Evolutionary conservation across 2,329 filamentous ascomycete genomes (phyloP), one percentile per base, ranked within the genome.

Genomic region (Pseudogymnoascus sp.): DNA sequence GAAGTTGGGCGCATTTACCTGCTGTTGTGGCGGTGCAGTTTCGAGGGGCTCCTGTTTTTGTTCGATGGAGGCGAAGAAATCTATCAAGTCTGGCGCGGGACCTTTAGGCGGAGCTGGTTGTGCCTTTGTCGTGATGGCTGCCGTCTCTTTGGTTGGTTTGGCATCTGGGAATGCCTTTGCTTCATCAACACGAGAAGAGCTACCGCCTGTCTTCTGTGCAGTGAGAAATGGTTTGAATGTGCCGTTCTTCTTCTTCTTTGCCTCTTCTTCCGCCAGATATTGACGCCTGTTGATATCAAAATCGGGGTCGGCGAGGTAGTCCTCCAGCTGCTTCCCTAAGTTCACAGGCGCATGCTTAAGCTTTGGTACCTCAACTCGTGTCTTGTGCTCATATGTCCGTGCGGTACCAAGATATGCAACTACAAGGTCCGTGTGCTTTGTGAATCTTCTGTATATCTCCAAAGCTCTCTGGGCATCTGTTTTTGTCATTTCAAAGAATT

Each of bases 401-500:
- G 95, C 95, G 46, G 93, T 83, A 69, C 88, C 88, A 53, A 99
- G 83, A 72, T 93, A 99, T 70, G 91, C 87, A 14, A 99, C 93
- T 0, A 97, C 93, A 67, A 88, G 86, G 70, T 97, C 93, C 5
- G 95, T 99, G 75, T 96, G 93, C 70, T 86, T 89, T 14, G 91
- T 91, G 72, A 99, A 99, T 14, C 83, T 89, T 73, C 93, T 90
- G 77, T 99, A 99, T 66, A 99, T 93, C 65, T 87, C 84, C 77
- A 99, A 86, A 64, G 95, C 92, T 67, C 93, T 85, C 75, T 97
- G 91, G 64, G 95, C 96, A 76, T 99, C 95, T 25, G 90, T 83
- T 72, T 90, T 91, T 60, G 95, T 97, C 89, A 99, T 93, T 78
- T 99, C 95, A 71, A 99, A 99, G 76, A 97, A 99, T 76, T 96